These are phyloP conservation scores for Datura wrightii DNA, from an alignment of 257 asterid genomes.

Conservation along the genomic window DNA sequence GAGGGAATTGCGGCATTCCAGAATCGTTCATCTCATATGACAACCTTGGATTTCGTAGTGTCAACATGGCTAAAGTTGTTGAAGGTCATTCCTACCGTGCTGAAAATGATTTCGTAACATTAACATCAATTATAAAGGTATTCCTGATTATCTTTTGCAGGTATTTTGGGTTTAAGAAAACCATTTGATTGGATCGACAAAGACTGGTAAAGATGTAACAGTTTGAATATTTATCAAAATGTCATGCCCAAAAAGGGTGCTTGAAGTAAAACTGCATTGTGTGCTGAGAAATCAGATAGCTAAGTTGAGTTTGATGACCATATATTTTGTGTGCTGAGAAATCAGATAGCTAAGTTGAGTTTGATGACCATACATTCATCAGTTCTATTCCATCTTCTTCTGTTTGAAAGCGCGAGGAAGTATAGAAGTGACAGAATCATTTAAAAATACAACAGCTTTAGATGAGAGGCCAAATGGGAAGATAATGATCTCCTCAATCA, in stretches of 20 bases:
- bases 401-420: background rate
- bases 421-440: background rate
- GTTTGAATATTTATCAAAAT: background rate
- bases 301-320: too few species aligned
- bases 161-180: constrained; percentile 83
- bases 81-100: constrained; percentile 65
- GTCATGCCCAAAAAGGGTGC: background rate
- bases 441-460: background rate
- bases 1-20: constrained; percentile 73
- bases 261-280: background rate
- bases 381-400: background rate
- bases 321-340: background rate
- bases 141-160: constrained; percentile 50
- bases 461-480: background rate
- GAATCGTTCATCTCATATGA: constrained; percentile 97
- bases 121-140: constrained; percentile 25
- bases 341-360: background rate
- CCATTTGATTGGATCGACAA: constrained; percentile 73
- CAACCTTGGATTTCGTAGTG: constrained; percentile 91
- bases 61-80: constrained; percentile 92
- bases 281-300: background rate
- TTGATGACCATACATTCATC: background rate
- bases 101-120: background rate
- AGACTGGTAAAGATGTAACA: constrained; percentile 54
- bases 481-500: background rate